These are phyloP conservation scores for Pseudocohnilembus persalinus DNA, from an alignment of 169 alveolate species.

Conservation along the genomic window DNA sequence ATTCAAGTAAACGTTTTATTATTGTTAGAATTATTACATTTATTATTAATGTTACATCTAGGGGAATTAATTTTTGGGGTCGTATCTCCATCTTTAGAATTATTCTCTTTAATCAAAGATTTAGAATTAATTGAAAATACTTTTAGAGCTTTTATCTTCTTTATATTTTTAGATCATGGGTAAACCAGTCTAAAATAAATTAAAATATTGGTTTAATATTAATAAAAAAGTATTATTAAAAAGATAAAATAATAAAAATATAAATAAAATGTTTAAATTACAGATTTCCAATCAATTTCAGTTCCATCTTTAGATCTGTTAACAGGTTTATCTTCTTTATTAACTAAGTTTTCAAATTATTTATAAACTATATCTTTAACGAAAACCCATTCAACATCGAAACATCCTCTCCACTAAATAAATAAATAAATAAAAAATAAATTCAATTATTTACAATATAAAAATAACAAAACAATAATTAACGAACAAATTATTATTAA, in stretches of 20 bases:
- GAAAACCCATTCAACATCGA: slow-evolving; percentile 44
- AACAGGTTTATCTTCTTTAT: background rate
- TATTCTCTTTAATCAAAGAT: background rate
- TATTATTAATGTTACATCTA: background rate
- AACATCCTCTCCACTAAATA: slow-evolving; percentile 46
- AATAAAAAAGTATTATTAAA: too few species aligned
- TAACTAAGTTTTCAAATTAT: slow-evolving; percentile 39
- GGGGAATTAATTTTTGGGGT: background rate
- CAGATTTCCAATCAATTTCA: background rate
- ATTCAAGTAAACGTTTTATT: background rate
- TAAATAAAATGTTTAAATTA: background rate
- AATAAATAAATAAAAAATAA: background rate
- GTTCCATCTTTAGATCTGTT: background rate
- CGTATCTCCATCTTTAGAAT: background rate
- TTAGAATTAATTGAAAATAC: too few species aligned
- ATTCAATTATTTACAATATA: background rate
- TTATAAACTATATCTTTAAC: slow-evolving; percentile 43
- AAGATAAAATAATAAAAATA: too few species aligned
- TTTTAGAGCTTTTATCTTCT: background rate
- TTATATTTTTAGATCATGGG: background rate
- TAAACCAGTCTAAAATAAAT: background rate
- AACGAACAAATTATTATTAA: background rate
- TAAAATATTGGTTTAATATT: too few species aligned
- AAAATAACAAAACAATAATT: too few species aligned
- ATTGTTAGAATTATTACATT: too few species aligned